These are phyloP conservation scores for Nosema muscidifuracis DNA, from an alignment of 371 early-diverging fungal species.

Conservation along the genomic window DNA sequence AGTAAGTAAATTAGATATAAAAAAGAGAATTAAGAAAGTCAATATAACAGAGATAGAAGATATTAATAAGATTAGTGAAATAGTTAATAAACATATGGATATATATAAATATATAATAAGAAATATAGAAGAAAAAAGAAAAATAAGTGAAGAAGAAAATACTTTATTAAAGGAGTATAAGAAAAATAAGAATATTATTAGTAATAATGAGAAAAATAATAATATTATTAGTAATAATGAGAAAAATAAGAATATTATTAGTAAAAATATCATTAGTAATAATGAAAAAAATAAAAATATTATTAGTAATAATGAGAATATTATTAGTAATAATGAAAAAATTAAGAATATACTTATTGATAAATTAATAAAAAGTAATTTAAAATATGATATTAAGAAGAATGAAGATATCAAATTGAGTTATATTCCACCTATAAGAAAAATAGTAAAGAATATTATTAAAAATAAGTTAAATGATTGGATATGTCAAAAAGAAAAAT, in stretches of 20 bases:
- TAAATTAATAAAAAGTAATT: conserved; percentile 11
- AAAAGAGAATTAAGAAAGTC: conserved; percentile 49
- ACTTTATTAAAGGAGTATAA: conserved; percentile 30
- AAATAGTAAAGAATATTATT: conserved; percentile 37
- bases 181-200: conserved; percentile 9
- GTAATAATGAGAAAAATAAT: conserved; percentile 13
- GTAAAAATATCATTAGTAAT: conserved; percentile 15
- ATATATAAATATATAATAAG: conserved; percentile 52
- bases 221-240: conserved; percentile 19
- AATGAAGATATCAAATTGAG: conserved; percentile 51
- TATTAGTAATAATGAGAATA: conserved; percentile 1
- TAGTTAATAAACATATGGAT: conserved; percentile 51
- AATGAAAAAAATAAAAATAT: conserved; percentile 32
- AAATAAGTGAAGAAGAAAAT: conserved; percentile 39
- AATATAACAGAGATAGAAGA: conserved; percentile 55
- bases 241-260: conserved; percentile 6
- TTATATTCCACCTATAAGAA: conserved; percentile 54
- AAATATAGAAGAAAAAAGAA: conserved; percentile 41
- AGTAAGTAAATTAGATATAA: conserved; percentile 43
- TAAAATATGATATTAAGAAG: conserved; percentile 21
- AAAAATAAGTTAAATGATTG: conserved; percentile 40
- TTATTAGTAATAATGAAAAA: conserved; percentile 6
- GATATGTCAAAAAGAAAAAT: conserved; percentile 5
- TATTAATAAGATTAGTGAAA: conserved; percentile 31
- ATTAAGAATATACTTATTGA: neutral